phyloP scores from a whole-genome alignment of 1,284 basidiomycete genomes.

The Chondrostereum purpureum region DNA sequence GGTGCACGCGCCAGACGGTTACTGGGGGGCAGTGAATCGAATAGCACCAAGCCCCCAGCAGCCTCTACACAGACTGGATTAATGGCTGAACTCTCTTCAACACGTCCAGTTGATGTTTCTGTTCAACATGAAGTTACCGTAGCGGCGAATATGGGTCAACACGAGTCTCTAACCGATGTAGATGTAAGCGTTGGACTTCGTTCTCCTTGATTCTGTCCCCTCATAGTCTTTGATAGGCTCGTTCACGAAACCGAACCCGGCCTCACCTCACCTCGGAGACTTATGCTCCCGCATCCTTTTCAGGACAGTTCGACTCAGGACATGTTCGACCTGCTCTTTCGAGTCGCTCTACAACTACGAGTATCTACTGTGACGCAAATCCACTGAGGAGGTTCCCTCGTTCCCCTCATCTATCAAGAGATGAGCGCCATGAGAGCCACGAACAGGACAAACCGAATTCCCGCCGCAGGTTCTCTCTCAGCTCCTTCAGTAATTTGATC shows the following conservation, averaged over 20 bases:
- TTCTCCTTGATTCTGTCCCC: no score
- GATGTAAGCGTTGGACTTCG: no score
- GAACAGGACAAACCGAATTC: background rate
- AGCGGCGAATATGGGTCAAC: background rate
- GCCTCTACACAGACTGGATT: background rate
- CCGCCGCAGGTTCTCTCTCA: background rate
- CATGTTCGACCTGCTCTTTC: no score
- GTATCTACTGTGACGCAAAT: no score
- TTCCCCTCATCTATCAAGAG: no score
- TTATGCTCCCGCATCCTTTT: conserved; percentile 9
- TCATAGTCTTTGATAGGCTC: conserved; percentile 1
- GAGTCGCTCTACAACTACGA: no score
- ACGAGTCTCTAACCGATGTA: background rate
- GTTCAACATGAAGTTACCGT: background rate
- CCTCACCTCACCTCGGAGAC: conserved; percentile 14
- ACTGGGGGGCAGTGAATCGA: background rate
- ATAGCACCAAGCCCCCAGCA: background rate
- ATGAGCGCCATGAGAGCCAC: no score
- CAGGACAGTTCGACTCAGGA: no score
- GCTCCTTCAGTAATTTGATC: background rate
- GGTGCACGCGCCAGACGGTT: background rate
- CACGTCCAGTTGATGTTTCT: background rate
- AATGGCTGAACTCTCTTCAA: background rate
- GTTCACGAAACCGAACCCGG: conserved; percentile 9
- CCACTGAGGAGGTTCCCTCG: no score